phyloP scores from a whole-genome alignment of 2,329 filamentous ascomycete genomes.

The Alternaria ventricosa region DNA sequence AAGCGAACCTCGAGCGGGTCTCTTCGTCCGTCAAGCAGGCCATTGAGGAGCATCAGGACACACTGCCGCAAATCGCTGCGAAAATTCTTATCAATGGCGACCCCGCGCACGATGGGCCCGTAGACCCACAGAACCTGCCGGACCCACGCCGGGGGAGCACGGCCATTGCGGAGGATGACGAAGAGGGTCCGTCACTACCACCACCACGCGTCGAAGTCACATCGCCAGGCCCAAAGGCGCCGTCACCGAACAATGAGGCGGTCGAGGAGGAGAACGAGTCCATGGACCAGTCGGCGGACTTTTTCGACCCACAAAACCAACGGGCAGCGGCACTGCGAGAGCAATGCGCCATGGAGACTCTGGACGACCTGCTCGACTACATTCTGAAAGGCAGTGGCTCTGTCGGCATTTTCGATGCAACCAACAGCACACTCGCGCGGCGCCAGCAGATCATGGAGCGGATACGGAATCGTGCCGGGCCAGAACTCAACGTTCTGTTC shows the following conservation, averaged over 20 bases:
- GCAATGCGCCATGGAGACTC: constrained; percentile 87
- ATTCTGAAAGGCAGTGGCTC: constrained; percentile 81
- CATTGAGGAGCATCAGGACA: constrained; percentile 35
- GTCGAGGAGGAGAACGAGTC: constrained; percentile 53
- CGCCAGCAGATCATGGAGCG: constrained; percentile 83
- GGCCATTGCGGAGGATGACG: constrained; percentile 30
- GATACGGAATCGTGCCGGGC: constrained; percentile 82
- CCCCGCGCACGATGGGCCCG: constrained; percentile 46
- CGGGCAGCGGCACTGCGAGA: constrained; percentile 83
- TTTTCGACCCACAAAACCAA: constrained; percentile 91
- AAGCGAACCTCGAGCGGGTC: constrained; percentile 36
- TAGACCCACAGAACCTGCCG: constrained; percentile 42
- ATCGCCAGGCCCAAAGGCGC: constrained; percentile 40
- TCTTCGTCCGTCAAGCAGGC: constrained; percentile 33
- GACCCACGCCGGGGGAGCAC: constrained; percentile 36
- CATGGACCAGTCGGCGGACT: constrained; percentile 88
- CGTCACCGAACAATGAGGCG: constrained; percentile 24
- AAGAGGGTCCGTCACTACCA: constrained; percentile 11
- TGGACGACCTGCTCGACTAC: constrained; percentile 92
- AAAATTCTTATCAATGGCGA: constrained; percentile 67
- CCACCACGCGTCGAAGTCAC: constrained; percentile 44
- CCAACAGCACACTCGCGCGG: constrained; percentile 90
- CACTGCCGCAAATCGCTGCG: constrained; percentile 53
- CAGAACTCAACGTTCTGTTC: constrained; percentile 87
- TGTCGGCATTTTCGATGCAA: constrained; percentile 95